Conservation (phyloP, 768 basidiomycete species). For the Phylloporus sp. region DNA sequence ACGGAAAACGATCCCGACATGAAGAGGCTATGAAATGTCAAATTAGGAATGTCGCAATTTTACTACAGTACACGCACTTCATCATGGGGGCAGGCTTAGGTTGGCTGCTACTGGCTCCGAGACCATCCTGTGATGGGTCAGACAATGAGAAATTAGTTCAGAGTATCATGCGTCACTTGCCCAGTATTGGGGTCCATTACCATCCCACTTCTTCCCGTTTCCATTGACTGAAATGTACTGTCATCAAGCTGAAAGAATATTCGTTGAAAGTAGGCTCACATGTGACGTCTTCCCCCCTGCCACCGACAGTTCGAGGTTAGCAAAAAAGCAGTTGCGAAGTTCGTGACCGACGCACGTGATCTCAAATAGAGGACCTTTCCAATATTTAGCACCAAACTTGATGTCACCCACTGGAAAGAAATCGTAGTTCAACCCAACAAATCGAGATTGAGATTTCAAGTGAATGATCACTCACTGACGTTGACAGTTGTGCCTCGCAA, state of each 20-base stretch:
- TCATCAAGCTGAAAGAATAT: not conserved
- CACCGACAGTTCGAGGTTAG: not conserved
- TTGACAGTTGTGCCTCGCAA: conserved; percentile 51
- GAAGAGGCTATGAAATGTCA: conserved; percentile 27
- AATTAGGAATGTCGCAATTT: not conserved
- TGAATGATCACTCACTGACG: conserved; percentile 45
- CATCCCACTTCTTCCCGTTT: conserved; percentile 38
- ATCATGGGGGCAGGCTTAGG: conserved; percentile 38
- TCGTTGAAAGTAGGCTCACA: conserved; percentile 36
- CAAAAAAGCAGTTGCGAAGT: not conserved
- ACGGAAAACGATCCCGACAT: conserved; percentile 40
- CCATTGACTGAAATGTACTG: conserved; percentile 32
- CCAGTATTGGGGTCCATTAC: conserved; percentile 43
- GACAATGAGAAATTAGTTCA: not conserved
- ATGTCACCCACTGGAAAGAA: conserved; percentile 50
- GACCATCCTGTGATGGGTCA: conserved; percentile 22
- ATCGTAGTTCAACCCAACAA: not conserved
- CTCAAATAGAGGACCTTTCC: conserved; percentile 52
- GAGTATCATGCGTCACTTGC: conserved; percentile 19
- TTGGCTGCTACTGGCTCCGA: conserved; percentile 10
- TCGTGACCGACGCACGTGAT: conserved; percentile 35
- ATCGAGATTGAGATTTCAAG: no score
- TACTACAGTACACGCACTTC: conserved; percentile 21
- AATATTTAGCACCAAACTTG: conserved; percentile 46
- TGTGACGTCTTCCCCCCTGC: conserved; percentile 44